phyloP scores from a whole-genome alignment of 345 rosid genomes.

The Luvunga scandens region DNA sequence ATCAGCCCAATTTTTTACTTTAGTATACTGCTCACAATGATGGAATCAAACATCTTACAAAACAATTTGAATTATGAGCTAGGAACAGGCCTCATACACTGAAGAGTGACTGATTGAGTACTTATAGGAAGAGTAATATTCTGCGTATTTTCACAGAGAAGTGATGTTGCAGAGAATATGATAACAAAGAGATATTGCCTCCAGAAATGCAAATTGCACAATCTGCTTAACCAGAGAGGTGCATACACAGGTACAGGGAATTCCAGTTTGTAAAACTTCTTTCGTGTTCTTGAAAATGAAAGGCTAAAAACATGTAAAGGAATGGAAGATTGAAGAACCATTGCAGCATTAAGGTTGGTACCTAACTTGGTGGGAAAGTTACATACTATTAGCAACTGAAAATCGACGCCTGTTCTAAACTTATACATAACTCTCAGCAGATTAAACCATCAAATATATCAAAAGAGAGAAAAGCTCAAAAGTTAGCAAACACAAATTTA shows the following conservation, averaged over 20 bases:
- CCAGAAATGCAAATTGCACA: not conserved
- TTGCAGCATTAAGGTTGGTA: too few species aligned
- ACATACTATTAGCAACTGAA: not conserved
- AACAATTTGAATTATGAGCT: conserved; percentile 4
- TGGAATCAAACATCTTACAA: conserved; percentile 1
- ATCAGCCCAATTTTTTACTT: not conserved
- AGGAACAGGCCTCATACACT: not conserved
- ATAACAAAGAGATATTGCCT: not conserved
- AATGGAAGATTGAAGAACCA: not conserved
- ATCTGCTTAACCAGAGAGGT: not conserved
- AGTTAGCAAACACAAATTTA: not conserved
- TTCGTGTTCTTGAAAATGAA: not conserved
- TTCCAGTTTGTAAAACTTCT: not conserved
- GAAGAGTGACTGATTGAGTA: not conserved
- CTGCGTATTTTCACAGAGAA: not conserved
- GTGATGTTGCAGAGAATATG: not conserved
- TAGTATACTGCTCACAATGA: not conserved
- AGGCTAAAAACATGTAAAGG: not conserved
- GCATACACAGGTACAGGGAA: not conserved
- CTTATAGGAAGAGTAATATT: not conserved
- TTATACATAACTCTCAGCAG: not conserved
- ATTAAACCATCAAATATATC: not conserved
- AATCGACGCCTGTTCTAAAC: not conserved
- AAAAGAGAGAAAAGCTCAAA: not conserved
- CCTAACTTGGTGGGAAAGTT: not conserved